Base-by-base conservation (phyloP, 2,329 filamentous ascomycete genomes). In the Paecilomyces sp. region DNA sequence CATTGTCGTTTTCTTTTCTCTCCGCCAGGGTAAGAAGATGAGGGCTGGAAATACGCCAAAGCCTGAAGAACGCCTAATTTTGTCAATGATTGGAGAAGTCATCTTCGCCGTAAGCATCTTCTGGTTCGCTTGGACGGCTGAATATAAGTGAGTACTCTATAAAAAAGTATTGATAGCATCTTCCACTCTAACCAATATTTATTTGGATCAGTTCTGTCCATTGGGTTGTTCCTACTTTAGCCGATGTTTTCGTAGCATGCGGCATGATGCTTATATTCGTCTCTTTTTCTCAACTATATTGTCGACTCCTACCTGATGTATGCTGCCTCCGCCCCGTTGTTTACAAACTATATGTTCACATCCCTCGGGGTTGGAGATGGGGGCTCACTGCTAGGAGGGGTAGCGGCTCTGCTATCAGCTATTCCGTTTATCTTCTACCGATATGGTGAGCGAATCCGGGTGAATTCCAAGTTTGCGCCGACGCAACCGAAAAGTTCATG, bases 401-500 rank as follows among this genome's bases (percentile, higher is more conserved):
- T 60, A 13, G 60, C 41, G 6, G 28, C 51, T 11, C n/a, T 60
- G 22, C 34, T 61, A 3, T 47, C 55, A 3, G 12, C 18, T 13
- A 61, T 60, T 24, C 60, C 89, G 0, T 82, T 90, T 56, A 77
- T 89, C 0, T 91, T 92, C 69, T 92, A 89, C 63, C 60, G 68
- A 22, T 81, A 83, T 63, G 77, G 79, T 3, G 67, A 77, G 36
- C 75, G 75, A 68, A 82, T 85, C 61, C 66, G 83, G 31, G 7
- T 33, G 31, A 33, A 33, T 33, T 33, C 31, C 12, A 33, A 33
- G 12, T 33, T 33, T 33, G 31, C 31, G 7, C 31, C 31, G 12
- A 12, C 31, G 31, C 12, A 8, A 33, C 31, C 31, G 12, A 33
- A 33, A 12, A 33, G 22, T 22, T 22, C 22, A 22, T 22, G 22